These are phyloP conservation scores for Blastocystis sp. DNA, from an alignment of 352 stramenopile species.

Conservation along the genomic window DNA sequence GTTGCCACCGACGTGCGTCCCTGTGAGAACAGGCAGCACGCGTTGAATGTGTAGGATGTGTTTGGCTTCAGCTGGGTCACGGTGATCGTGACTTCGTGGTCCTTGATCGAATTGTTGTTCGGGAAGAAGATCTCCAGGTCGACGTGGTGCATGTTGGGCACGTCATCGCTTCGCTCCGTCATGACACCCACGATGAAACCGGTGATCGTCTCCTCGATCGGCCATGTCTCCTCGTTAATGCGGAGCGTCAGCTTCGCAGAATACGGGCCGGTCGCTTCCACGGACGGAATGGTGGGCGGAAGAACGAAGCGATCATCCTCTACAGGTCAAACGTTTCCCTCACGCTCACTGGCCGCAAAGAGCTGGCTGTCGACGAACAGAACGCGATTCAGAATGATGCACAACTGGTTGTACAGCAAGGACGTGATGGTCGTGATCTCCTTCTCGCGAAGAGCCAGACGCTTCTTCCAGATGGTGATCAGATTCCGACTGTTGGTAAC, in stretches of 20 bases:
- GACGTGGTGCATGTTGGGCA: constrained; percentile 44
- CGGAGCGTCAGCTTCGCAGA: not conserved
- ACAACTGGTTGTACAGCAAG: constrained; percentile 45
- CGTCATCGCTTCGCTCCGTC: constrained; percentile 9
- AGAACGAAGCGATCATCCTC: constrained; percentile 42
- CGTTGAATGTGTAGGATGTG: constrained; percentile 30
- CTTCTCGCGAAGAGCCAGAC: not conserved
- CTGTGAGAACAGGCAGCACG: constrained; percentile 33
- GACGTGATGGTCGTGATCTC: constrained; percentile 49
- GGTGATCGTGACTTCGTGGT: constrained; percentile 16
- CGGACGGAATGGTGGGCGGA: not conserved
- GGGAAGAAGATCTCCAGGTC: constrained; percentile 19
- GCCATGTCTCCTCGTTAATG: constrained; percentile 18
- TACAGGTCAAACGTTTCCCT: not conserved
- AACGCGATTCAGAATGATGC: constrained; percentile 49
- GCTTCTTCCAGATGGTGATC: constrained; percentile 44
- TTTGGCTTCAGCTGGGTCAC: constrained; percentile 38
- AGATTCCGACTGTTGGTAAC: constrained; percentile 13
- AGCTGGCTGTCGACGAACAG: constrained; percentile 46
- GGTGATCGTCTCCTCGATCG: constrained; percentile 5
- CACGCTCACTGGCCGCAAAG: not conserved
- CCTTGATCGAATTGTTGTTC: not conserved
- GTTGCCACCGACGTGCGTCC: not conserved
- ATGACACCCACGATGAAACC: constrained; percentile 37
- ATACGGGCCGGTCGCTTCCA: not conserved